Evolutionary conservation across 495 filamentous ascomycete genomes (phyloP), one percentile per base, ranked within the genome.

Genomic region (Penicillium parvum): DNA sequence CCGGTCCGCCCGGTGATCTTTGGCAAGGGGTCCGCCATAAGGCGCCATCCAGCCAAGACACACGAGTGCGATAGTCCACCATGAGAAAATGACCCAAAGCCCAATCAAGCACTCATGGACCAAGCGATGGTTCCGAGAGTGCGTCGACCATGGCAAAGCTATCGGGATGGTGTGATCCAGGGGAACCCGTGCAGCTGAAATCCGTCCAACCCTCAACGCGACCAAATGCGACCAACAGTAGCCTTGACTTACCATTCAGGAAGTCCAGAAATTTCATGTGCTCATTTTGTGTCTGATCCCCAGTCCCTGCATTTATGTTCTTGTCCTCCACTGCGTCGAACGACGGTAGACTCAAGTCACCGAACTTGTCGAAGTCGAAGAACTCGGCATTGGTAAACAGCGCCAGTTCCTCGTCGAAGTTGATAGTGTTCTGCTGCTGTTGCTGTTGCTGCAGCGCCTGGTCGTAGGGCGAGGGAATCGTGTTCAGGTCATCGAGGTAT

Each of bases 331-430:
- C 50, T 0, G 55, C 38, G 17, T 67, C 59, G 43, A 68, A 74
- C 4, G 54, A 34, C 19, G 71, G 69, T 32, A 72, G 49, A 32
- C 54, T 52, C 35, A 71, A 53, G 38, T 70, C 66, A 32, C 66
- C 66, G 21, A 74, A 71, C 33, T 75, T 63, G 58, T 96, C 91
- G 60, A 88, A 90, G 64, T 96, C 90, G 64, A 87, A 87, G 74
- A 96, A 97, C 43, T 92, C 83, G 35, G 87, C 80, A 65, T 96
- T 96, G 45, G 89, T 94, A 75, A 96, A 95, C 50, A 94, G 73
- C 20, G 85, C 86, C 32, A 98, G 75, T 34, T 92, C 88, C 38
- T 83, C 76, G 53, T 85, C 84, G 55, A 80, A 63, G 45, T 75
- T 81, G 66, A 79, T 76, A 30, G 64, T 63, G 22, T 86, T 80